phyloP scores from a whole-genome alignment of 768 basidiomycete genomes.

The Hypholoma sublateritium region DNA sequence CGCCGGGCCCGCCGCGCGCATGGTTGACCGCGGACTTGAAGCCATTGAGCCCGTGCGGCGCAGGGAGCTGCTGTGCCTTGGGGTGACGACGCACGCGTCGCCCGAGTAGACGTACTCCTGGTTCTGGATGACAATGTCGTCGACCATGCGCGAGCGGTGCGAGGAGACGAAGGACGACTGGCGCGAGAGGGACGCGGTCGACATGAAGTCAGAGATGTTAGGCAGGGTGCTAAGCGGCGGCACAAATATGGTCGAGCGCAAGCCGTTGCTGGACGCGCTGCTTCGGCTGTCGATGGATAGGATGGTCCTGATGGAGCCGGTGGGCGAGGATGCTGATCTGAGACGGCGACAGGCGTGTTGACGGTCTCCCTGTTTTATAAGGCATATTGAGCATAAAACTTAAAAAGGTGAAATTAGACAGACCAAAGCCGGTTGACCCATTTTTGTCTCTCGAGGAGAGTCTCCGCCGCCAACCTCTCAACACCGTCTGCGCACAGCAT shows the following conservation, averaged over 20 bases:
- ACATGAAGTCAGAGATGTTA: slow-evolving; percentile 64
- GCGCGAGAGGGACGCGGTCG: slow-evolving; percentile 31
- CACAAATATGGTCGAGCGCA: slow-evolving; percentile 74
- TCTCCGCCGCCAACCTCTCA: no score
- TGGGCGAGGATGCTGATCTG: slow-evolving; percentile 52
- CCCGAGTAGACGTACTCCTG: slow-evolving; percentile 71
- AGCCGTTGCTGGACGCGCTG: slow-evolving; percentile 48
- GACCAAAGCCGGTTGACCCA: slow-evolving; percentile 94
- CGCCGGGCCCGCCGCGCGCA: slow-evolving; percentile 41
- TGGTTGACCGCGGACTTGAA: slow-evolving; percentile 50
- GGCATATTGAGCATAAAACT: not conserved
- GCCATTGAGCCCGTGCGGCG: slow-evolving; percentile 73
- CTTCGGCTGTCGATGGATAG: slow-evolving; percentile 49
- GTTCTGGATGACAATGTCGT: slow-evolving; percentile 69
- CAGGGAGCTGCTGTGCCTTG: slow-evolving; percentile 45
- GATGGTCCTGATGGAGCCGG: slow-evolving; percentile 68
- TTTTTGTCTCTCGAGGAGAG: slow-evolving; percentile 76
- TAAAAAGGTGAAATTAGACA: slow-evolving; percentile 22
- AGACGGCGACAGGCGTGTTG: slow-evolving; percentile 50
- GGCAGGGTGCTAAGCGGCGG: slow-evolving; percentile 68
- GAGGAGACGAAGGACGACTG: slow-evolving; percentile 45
- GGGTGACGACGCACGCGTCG: slow-evolving; percentile 71
- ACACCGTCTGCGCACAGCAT: slow-evolving; percentile 88
- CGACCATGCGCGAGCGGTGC: slow-evolving; percentile 65
- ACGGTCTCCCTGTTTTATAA: slow-evolving; percentile 66